Evolutionary conservation across 805 yeast genomes (phyloP).

Genomic region (Yamadazyma tumulicola): DNA sequence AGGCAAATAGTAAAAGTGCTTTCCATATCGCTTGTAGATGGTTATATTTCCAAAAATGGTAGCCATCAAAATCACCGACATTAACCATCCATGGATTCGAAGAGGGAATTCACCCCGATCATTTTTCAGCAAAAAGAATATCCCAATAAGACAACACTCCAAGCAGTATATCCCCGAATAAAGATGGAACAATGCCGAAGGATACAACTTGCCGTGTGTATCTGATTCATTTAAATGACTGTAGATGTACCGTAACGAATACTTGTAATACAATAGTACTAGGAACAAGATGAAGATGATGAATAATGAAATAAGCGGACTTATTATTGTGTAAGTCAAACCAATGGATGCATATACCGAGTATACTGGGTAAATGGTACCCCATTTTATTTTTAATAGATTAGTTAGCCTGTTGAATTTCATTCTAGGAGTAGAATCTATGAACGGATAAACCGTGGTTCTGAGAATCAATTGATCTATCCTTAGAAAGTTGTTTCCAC

Average conservation of each 20-base stretch:
- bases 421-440: slow-evolving; percentile 62
- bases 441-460: slow-evolving; percentile 28
- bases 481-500: slow-evolving; percentile 69
- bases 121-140: slow-evolving; percentile 61
- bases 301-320: slow-evolving; percentile 72
- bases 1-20: slow-evolving; percentile 30
- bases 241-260: slow-evolving; percentile 58
- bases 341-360: slow-evolving; percentile 79
- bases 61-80: slow-evolving; percentile 46
- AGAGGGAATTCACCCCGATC: slow-evolving; percentile 40
- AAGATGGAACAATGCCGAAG: slow-evolving; percentile 70
- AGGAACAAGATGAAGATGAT: slow-evolving; percentile 52
- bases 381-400: slow-evolving; percentile 62
- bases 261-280: slow-evolving; percentile 65
- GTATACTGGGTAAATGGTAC: slow-evolving; percentile 70
- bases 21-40: slow-evolving; percentile 40
- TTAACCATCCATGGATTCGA: slow-evolving; percentile 48
- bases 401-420: slow-evolving; percentile 42
- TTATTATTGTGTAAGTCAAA: slow-evolving; percentile 69
- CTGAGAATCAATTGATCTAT: slow-evolving; percentile 47
- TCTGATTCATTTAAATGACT: slow-evolving; percentile 52
- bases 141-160: slow-evolving; percentile 74
- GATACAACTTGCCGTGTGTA: slow-evolving; percentile 67
- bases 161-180: slow-evolving; percentile 80
- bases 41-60: slow-evolving; percentile 60